These are phyloP conservation scores for Leishmania martiniquensis DNA, from an alignment of 208 protist genomes.

Conservation along the genomic window DNA sequence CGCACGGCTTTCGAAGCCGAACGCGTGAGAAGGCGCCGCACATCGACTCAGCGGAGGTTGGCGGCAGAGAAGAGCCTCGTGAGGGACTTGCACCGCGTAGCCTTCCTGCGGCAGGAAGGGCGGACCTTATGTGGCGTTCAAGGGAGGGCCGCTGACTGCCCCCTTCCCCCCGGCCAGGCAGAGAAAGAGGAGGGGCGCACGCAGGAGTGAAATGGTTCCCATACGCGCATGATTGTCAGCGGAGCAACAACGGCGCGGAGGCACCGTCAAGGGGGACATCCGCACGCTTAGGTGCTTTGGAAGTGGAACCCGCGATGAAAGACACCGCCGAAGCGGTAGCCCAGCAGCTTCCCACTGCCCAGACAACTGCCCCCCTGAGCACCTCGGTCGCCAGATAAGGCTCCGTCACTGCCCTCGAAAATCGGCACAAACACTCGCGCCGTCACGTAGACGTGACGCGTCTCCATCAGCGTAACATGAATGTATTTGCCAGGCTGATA, in stretches of 20 bases:
- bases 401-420: conserved; percentile 32
- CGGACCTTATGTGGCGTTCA: neutral
- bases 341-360: conserved; percentile 44
- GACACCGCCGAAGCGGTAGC: conserved; percentile 73
- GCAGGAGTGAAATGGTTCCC: neutral
- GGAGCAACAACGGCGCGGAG: neutral
- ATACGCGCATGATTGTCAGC: neutral
- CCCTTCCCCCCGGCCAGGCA: neutral
- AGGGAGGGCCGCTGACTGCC: neutral
- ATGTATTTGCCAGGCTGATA: conserved; percentile 63
- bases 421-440: conserved; percentile 79
- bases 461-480: conserved; percentile 63
- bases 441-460: conserved; percentile 63
- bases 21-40: neutral
- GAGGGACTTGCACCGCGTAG: neutral
- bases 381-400: conserved; percentile 25
- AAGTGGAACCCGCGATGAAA: conserved; percentile 75
- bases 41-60: neutral
- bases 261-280: neutral
- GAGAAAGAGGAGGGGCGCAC: neutral
- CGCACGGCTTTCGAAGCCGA: neutral
- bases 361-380: conserved; percentile 39
- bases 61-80: neutral
- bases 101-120: neutral
- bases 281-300: neutral